These are phyloP conservation scores for Globisporangium cylindrosporum DNA, from an alignment of 352 stramenopile genomes.

Conservation along the genomic window DNA sequence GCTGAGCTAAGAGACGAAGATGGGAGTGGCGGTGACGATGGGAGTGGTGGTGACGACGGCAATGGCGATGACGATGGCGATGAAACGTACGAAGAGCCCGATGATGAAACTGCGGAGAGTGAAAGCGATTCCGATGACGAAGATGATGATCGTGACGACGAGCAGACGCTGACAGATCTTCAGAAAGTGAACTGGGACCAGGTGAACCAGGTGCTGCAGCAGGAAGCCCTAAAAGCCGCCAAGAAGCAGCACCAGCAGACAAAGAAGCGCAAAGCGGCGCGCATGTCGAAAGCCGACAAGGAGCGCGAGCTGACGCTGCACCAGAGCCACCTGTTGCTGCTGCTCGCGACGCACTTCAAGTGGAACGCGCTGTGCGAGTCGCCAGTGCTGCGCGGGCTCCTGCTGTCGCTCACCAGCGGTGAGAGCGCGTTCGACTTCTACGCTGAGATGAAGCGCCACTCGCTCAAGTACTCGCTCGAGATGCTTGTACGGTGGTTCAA, in stretches of 20 bases:
- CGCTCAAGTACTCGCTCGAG: slow-evolving; percentile 53
- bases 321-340: slow-evolving; percentile 66
- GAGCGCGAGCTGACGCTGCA: slow-evolving; percentile 56
- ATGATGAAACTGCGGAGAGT: slow-evolving; percentile 10
- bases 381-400: slow-evolving; percentile 42
- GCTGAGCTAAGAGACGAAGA: not conserved
- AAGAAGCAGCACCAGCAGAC: slow-evolving; percentile 19
- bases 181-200: slow-evolving; percentile 66
- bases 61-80: slow-evolving; percentile 3
- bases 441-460: slow-evolving; percentile 27
- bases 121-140: slow-evolving; percentile 17
- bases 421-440: slow-evolving; percentile 42
- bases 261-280: slow-evolving; percentile 34
- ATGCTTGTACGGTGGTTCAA: slow-evolving; percentile 71
- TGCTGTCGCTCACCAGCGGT: slow-evolving; percentile 57
- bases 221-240: slow-evolving; percentile 16
- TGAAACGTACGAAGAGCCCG: slow-evolving; percentile 12
- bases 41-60: not conserved
- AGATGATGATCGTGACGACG: slow-evolving; percentile 11
- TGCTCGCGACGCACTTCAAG: slow-evolving; percentile 46
- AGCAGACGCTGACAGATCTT: slow-evolving; percentile 23
- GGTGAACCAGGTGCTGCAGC: slow-evolving; percentile 51
- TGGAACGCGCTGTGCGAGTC: slow-evolving; percentile 43
- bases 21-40: not conserved
- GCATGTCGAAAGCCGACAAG: slow-evolving; percentile 68